Conservation (phyloP, 257 asterid genomes). For the Parsonsia alboflavescens region DNA sequence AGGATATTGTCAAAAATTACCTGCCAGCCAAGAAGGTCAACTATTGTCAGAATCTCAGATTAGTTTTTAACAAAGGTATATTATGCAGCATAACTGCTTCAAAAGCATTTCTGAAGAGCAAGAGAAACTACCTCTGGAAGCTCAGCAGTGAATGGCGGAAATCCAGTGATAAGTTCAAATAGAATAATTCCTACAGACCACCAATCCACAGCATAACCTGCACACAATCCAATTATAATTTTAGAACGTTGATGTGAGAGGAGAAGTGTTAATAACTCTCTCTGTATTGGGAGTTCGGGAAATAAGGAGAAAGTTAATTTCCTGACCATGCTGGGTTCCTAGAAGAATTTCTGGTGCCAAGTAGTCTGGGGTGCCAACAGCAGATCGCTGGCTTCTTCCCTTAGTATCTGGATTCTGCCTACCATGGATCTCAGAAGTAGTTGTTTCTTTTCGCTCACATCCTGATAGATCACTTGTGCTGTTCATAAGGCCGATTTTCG, state of each 20-base stretch:
- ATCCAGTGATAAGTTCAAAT: constrained; percentile 76
- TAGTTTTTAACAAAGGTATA: neutral
- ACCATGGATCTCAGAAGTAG: constrained; percentile 33
- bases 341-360: constrained; percentile 98
- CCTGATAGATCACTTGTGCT: constrained; percentile 75
- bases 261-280: constrained; percentile 2
- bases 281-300: neutral
- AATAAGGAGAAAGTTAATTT: constrained; percentile 3
- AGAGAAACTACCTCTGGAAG: constrained; percentile 62
- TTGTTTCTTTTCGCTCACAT: constrained; percentile 37
- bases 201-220: constrained; percentile 94
- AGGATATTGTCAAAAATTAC: constrained; percentile 80
- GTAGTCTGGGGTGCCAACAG: constrained; percentile 98
- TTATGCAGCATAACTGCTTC: neutral
- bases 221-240: neutral
- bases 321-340: constrained; percentile 89
- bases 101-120: neutral
- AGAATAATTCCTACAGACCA: constrained; percentile 92
- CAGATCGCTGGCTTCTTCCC: constrained; percentile 48
- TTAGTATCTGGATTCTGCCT: constrained; percentile 38
- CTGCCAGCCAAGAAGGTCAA: constrained; percentile 39
- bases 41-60: constrained; percentile 12
- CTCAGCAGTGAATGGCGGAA: constrained; percentile 80
- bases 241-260: neutral
- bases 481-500: constrained; percentile 94